Conservation (phyloP, 192 early-diverging fungal genomes). For the Mortierella alpina region DNA sequence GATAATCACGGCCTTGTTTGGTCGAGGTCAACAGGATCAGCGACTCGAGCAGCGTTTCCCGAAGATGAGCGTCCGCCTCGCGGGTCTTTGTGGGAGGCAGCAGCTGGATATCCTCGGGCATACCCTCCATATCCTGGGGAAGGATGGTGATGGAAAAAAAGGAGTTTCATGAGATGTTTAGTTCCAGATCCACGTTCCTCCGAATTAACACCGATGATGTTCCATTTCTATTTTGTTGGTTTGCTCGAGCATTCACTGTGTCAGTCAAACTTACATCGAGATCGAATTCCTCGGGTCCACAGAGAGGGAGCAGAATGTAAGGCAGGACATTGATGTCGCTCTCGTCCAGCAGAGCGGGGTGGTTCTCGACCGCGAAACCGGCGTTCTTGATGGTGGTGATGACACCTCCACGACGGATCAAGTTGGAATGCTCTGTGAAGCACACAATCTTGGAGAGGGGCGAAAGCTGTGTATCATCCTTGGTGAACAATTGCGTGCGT, state of each 20-base stretch:
- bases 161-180: not conserved
- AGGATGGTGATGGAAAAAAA: not conserved
- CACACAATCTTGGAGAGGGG: slow-evolving; percentile 88
- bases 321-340: slow-evolving; percentile 84
- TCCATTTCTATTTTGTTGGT: no score
- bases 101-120: slow-evolving; percentile 94
- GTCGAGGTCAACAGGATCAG: slow-evolving; percentile 84
- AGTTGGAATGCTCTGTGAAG: slow-evolving; percentile 83
- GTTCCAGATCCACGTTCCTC: no score
- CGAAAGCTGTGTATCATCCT: slow-evolving; percentile 72
- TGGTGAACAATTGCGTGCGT: slow-evolving; percentile 76
- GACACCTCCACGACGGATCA: slow-evolving; percentile 92
- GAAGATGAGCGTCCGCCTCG: slow-evolving; percentile 81
- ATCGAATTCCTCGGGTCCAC: slow-evolving; percentile 92
- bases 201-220: no score
- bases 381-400: slow-evolving; percentile 90
- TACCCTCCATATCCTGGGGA: slow-evolving; percentile 83
- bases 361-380: slow-evolving; percentile 81
- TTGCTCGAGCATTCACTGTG: no score
- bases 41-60: slow-evolving; percentile 81
- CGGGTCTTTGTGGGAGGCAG: slow-evolving; percentile 85
- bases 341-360: slow-evolving; percentile 73
- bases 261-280: slow-evolving; percentile 69
- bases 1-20: slow-evolving; percentile 77
- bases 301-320: slow-evolving; percentile 89